phyloP scores from a whole-genome alignment of 768 basidiomycete species.

The Clitopilus passeckerianus region DNA sequence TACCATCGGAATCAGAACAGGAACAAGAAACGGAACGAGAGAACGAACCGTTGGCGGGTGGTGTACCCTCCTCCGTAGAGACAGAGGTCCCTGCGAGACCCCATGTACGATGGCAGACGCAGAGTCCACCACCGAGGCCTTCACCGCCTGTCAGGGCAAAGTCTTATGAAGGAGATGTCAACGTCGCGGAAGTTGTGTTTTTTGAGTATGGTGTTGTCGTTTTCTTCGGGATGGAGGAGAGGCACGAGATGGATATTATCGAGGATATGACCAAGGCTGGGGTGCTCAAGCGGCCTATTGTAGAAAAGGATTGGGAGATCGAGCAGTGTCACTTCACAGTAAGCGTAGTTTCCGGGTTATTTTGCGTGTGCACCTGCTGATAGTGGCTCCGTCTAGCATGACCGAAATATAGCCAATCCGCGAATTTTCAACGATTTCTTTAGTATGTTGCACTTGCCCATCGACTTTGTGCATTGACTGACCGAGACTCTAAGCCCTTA shows the following conservation, averaged over 20 bases:
- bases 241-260: conserved; percentile 75
- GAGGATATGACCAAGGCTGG: conserved; percentile 79
- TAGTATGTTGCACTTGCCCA: conserved; percentile 48
- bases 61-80: background rate
- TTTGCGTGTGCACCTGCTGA: background rate
- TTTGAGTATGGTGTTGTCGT: conserved; percentile 89
- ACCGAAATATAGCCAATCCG: conserved; percentile 77
- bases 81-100: background rate
- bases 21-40: background rate
- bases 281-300: conserved; percentile 54
- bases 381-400: conserved; percentile 50
- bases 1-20: background rate
- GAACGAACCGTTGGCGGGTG: background rate
- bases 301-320: conserved; percentile 80
- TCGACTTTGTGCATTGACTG: background rate
- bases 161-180: conserved; percentile 27
- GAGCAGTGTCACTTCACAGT: conserved; percentile 91
- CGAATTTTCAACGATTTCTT: conserved; percentile 97
- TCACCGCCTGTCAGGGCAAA: background rate
- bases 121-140: conserved; percentile 4
- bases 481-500: conserved; percentile 57
- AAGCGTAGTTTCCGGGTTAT: conserved; percentile 18
- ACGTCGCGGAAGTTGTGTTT: conserved; percentile 71
- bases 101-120: background rate
- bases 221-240: conserved; percentile 83